Evolutionary conservation across 2,329 filamentous ascomycete species (phyloP).

Genomic region (Colletotrichum viniferum): DNA sequence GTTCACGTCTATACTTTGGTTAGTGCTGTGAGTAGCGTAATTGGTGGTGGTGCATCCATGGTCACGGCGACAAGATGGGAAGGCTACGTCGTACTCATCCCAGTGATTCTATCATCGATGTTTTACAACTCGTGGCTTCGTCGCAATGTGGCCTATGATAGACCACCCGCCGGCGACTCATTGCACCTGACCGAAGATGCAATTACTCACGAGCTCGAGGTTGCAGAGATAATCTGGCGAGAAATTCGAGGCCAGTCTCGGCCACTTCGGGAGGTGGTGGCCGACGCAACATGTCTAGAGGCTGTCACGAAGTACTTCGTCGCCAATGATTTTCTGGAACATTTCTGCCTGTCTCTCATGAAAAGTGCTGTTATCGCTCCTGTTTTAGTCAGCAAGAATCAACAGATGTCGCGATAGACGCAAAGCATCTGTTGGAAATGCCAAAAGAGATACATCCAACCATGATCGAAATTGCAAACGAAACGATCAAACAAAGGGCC

Average conservation of each 20-base stretch:
- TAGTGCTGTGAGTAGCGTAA: constrained; percentile 48
- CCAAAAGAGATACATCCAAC: neutral
- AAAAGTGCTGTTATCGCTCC: neutral
- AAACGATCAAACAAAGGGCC: neutral
- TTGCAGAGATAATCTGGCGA: neutral
- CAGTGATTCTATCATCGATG: constrained; percentile 50
- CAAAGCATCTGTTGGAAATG: neutral
- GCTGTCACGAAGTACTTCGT: neutral
- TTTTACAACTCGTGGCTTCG: constrained; percentile 56
- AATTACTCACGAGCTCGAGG: neutral
- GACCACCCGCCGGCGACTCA: neutral
- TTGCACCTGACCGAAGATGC: neutral
- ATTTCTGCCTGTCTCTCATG: neutral
- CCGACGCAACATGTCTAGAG: neutral
- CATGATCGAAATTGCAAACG: neutral
- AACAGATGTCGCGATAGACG: neutral
- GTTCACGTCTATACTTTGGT: constrained; percentile 48
- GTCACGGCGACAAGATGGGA: constrained; percentile 55
- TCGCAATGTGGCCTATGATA: constrained; percentile 48
- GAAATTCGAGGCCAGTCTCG: neutral
- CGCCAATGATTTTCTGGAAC: neutral
- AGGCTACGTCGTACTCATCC: constrained; percentile 56
- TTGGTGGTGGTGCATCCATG: constrained; percentile 54
- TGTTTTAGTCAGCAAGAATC: neutral
- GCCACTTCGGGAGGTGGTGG: neutral